phyloP scores from a whole-genome alignment of 202 grass and related monocot genomes.

The Carex sylvatica region DNA sequence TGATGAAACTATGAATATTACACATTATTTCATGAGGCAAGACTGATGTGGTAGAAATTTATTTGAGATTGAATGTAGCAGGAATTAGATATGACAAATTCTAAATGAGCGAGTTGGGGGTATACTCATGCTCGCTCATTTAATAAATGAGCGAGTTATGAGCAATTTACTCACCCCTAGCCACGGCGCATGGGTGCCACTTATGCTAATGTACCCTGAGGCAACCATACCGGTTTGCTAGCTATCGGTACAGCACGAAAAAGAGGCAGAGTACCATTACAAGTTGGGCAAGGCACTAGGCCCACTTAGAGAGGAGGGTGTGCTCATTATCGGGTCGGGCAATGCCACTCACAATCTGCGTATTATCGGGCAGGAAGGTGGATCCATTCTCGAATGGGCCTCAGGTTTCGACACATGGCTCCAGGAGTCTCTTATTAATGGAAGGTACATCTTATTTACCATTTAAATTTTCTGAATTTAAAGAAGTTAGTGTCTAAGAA shows the following conservation, averaged over 20 bases:
- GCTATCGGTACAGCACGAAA: constrained; percentile 58
- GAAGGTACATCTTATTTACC: constrained; percentile 37
- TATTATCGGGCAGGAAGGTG: constrained; percentile 18
- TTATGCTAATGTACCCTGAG: constrained; percentile 88
- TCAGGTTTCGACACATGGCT: constrained; percentile 77
- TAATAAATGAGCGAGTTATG: too few relatives aligned
- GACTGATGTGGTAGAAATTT: too few relatives aligned
- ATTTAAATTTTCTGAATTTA: neutral
- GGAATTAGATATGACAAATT: too few relatives aligned
- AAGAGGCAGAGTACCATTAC: constrained; percentile 67
- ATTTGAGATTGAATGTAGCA: too few relatives aligned
- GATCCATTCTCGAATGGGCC: constrained; percentile 44
- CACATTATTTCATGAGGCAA: too few relatives aligned
- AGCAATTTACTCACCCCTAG: too few relatives aligned
- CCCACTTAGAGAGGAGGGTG: constrained; percentile 52
- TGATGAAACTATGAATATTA: too few relatives aligned
- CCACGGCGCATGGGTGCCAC: constrained; percentile 77
- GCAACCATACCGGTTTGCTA: constrained; percentile 74
- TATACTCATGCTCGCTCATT: too few relatives aligned
- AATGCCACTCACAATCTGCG: constrained; percentile 73
- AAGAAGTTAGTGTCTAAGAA: neutral
- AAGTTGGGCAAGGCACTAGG: constrained; percentile 70
- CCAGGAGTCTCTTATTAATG: constrained; percentile 55
- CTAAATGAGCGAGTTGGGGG: too few relatives aligned
- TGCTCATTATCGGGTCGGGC: constrained; percentile 80